Evolutionary conservation across 495 filamentous ascomycete species (phyloP).

Genomic region (Aspergillus diversus): DNA sequence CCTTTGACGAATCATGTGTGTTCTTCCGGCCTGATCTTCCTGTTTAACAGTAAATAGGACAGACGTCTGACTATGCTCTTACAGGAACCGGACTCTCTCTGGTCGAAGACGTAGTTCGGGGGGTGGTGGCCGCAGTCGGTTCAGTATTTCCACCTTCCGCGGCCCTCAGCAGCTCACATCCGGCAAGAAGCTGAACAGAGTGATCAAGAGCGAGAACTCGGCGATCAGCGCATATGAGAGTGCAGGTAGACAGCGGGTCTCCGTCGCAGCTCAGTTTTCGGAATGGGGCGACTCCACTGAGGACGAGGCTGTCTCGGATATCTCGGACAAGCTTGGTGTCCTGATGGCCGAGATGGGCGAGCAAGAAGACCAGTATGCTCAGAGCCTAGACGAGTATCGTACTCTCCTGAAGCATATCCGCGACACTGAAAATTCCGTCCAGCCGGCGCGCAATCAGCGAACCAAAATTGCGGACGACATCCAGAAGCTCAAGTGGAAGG

Average conservation of each 20-base stretch:
- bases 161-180: constrained; percentile 82
- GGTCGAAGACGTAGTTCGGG: constrained; percentile 53
- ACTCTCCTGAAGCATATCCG: constrained; percentile 83
- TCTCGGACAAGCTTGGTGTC: constrained; percentile 93
- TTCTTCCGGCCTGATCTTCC: too few relatives aligned
- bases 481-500: constrained; percentile 82
- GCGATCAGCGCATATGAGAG: constrained; percentile 81
- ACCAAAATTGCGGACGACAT: constrained; percentile 89
- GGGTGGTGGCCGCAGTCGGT: constrained; percentile 56
- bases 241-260: constrained; percentile 77
- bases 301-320: constrained; percentile 84
- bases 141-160: constrained; percentile 81
- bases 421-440: constrained; percentile 90
- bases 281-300: constrained; percentile 92
- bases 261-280: constrained; percentile 86
- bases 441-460: constrained; percentile 84
- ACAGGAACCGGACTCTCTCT: constrained; percentile 64
- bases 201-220: constrained; percentile 91
- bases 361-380: constrained; percentile 86
- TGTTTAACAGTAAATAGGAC: background rate
- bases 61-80: background rate
- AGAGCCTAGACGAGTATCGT: constrained; percentile 82
- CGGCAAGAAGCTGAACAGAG: constrained; percentile 78
- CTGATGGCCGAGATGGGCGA: constrained; percentile 88
- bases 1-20: too few relatives aligned